A percentile compares a stretch with the other conserved stretches of the same genome.
phyloP scores from a whole-genome alignment of 768 basidiomycete genomes.

The Tricholoma hemisulphureum region DNA sequence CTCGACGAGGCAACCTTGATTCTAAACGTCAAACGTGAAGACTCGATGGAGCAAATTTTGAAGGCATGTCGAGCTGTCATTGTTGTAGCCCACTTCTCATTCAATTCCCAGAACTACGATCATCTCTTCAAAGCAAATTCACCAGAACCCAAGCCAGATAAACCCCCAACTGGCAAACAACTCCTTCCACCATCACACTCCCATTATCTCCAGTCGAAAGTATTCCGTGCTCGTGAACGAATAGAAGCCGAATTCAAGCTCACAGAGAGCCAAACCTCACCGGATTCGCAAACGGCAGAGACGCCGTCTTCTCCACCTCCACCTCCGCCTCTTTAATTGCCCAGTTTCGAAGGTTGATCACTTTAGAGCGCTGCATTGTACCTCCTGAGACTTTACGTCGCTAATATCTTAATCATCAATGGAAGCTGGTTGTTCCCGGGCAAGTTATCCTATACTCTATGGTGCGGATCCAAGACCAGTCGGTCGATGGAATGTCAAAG shows the following conservation, averaged over 20 bases:
- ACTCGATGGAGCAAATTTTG: conserved; percentile 62
- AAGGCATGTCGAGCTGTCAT: conserved; percentile 50
- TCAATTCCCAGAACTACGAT: conserved; percentile 73
- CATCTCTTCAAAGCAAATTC: conserved; percentile 90
- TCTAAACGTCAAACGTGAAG: conserved; percentile 80
- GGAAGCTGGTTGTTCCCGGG: background rate
- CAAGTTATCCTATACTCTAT: too few relatives aligned
- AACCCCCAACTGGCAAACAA: conserved; percentile 44
- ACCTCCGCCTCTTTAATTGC: conserved; percentile 16
- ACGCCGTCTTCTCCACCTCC: conserved; percentile 17
- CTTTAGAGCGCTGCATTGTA: conserved; percentile 7
- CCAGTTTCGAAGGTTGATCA: conserved; percentile 11
- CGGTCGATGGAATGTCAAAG: background rate
- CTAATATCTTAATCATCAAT: conserved; percentile 1
- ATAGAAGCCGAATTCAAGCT: conserved; percentile 79
- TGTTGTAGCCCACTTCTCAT: background rate
- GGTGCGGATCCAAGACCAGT: background rate
- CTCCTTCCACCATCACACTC: conserved; percentile 59
- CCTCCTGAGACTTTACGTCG: conserved; percentile 17
- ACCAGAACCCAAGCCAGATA: conserved; percentile 56
- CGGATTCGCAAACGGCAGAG: conserved; percentile 5
- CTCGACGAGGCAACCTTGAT: conserved; percentile 93
- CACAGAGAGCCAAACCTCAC: conserved; percentile 22
- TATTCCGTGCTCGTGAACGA: conserved; percentile 91
- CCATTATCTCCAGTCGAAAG: conserved; percentile 95